These are phyloP conservation scores for Huiozyma sinensis DNA, from an alignment of 805 yeast genomes.

Conservation along the genomic window DNA sequence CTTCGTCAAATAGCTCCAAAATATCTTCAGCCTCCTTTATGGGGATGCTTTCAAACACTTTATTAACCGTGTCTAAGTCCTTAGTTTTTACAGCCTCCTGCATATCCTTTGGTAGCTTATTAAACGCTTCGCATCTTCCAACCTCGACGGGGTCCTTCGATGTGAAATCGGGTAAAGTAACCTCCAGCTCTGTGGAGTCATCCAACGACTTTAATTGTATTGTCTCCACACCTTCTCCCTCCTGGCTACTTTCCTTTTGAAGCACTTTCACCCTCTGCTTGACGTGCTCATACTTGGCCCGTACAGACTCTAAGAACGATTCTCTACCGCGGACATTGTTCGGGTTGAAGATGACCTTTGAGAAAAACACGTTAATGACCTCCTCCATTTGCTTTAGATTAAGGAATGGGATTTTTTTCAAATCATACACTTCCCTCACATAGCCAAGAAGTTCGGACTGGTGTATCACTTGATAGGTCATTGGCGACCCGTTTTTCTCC, in stretches of 20 bases:
- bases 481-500: slow-evolving; percentile 32
- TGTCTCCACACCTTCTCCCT: slow-evolving; percentile 53
- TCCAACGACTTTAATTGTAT: slow-evolving; percentile 86
- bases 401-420: slow-evolving; percentile 27
- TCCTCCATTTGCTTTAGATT: slow-evolving; percentile 28
- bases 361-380: slow-evolving; percentile 57
- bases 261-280: slow-evolving; percentile 62
- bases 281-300: slow-evolving; percentile 66
- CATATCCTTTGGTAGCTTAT: slow-evolving; percentile 48
- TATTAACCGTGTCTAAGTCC: slow-evolving; percentile 68
- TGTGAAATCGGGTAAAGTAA: slow-evolving; percentile 54
- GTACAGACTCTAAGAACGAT: slow-evolving; percentile 66
- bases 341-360: slow-evolving; percentile 37
- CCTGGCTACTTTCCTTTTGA: slow-evolving; percentile 36
- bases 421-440: slow-evolving; percentile 33
- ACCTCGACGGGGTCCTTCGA: slow-evolving; percentile 35
- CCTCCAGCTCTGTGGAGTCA: slow-evolving; percentile 64
- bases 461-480: slow-evolving; percentile 59
- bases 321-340: slow-evolving; percentile 47
- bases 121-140: slow-evolving; percentile 43
- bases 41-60: slow-evolving; percentile 62
- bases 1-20: slow-evolving; percentile 63
- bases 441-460: slow-evolving; percentile 77
- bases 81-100: slow-evolving; percentile 66
- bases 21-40: slow-evolving; percentile 72